Evolutionary conservation across 2,329 filamentous ascomycete species (phyloP).

Genomic region (Scortechinia acanthostroma): DNA sequence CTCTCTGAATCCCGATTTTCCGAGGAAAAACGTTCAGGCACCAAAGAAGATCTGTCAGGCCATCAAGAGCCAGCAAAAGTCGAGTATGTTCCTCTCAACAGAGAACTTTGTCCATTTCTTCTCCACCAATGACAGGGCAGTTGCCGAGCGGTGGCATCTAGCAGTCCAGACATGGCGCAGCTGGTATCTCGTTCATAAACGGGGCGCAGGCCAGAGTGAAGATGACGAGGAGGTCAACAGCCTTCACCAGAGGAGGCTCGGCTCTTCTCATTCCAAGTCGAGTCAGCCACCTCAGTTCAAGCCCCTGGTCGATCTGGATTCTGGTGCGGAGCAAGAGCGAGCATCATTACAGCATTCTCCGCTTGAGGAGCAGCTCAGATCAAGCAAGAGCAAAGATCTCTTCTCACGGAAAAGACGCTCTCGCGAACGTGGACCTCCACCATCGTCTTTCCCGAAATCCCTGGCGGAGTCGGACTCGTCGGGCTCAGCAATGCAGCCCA

Average conservation of each 20-base stretch:
- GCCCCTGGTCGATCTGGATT: not conserved
- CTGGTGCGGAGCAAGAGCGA: too few relatives aligned
- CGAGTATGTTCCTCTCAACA: slow-evolving; percentile 72
- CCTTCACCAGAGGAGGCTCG: too few relatives aligned
- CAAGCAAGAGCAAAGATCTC: not conserved
- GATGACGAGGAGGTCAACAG: too few relatives aligned
- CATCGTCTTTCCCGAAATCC: not conserved
- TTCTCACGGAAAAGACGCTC: not conserved
- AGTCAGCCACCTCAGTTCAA: not conserved
- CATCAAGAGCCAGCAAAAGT: slow-evolving; percentile 87
- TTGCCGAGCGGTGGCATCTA: slow-evolving; percentile 38
- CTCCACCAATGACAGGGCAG: slow-evolving; percentile 63
- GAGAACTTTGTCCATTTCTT: slow-evolving; percentile 92
- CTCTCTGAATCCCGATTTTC: slow-evolving; percentile 33
- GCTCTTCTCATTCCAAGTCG: not conserved
- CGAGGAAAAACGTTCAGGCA: slow-evolving; percentile 61
- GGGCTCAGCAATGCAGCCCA: not conserved
- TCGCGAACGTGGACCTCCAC: too few relatives aligned
- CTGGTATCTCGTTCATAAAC: not conserved
- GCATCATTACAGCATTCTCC: too few relatives aligned
- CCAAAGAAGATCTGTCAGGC: slow-evolving; percentile 82
- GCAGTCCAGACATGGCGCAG: not conserved
- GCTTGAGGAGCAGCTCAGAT: not conserved
- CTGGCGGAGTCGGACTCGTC: not conserved
- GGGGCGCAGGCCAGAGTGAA: not conserved